These are phyloP conservation scores for Backusella luteola DNA, from an alignment of 192 early-diverging fungal genomes.

Conservation along the genomic window DNA sequence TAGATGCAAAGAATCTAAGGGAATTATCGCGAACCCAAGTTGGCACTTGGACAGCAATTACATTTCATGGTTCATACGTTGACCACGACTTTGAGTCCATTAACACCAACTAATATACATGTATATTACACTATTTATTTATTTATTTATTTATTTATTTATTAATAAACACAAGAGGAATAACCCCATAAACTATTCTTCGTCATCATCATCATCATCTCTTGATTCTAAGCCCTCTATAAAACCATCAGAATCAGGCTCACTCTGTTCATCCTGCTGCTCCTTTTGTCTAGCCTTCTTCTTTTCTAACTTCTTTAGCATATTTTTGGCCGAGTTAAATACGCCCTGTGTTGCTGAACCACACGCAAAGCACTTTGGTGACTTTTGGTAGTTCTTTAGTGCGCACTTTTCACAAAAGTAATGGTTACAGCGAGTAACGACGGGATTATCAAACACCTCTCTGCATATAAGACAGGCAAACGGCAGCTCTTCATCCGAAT, in stretches of 20 bases:
- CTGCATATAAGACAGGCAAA: constrained; percentile 96
- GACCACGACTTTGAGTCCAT: not conserved
- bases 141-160: no score
- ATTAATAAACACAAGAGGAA: no score
- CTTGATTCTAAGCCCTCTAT: constrained; percentile 23
- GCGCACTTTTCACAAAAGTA: constrained; percentile 98
- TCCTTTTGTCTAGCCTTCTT: constrained; percentile 44
- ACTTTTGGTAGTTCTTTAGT: constrained; percentile 75
- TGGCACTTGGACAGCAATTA: constrained; percentile 40
- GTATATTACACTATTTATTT: no score
- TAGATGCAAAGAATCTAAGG: constrained; percentile 46
- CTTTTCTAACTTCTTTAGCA: constrained; percentile 52
- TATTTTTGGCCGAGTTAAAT: constrained; percentile 80
- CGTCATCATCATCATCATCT: constrained; percentile 1
- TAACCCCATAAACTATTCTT: not conserved
- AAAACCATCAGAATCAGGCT: constrained; percentile 10
- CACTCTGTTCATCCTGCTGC: constrained; percentile 30
- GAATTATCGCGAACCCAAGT: constrained; percentile 50
- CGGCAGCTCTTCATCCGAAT: constrained; percentile 78
- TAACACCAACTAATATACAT: not conserved
- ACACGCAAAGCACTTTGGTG: constrained; percentile 91
- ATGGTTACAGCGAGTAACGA: constrained; percentile 94
- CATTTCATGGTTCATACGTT: constrained; percentile 48
- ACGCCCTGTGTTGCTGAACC: constrained; percentile 77
- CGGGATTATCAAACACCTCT: constrained; percentile 81